Conservation (phyloP, 2,329 filamentous ascomycete species). For the Ciborinia camelliae region DNA sequence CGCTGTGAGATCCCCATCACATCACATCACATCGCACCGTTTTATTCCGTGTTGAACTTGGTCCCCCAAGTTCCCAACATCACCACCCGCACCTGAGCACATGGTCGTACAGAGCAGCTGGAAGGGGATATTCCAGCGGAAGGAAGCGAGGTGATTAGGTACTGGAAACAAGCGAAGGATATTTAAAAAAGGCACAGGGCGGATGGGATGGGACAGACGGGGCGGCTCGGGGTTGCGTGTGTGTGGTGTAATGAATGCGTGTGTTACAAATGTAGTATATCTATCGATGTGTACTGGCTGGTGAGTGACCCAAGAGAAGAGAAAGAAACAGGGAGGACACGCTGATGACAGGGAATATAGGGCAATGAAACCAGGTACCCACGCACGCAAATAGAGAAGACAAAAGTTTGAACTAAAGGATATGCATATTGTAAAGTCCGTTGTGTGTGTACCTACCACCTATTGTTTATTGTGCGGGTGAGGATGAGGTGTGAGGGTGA, state of each 20-base stretch:
- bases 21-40: constrained; percentile 18
- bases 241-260: not conserved
- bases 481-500: not conserved
- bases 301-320: constrained; percentile 15
- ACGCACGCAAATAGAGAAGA: constrained; percentile 1
- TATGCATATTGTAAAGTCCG: constrained; percentile 10
- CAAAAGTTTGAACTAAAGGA: not conserved
- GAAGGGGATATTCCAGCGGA: not conserved
- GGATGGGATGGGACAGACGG: constrained; percentile 3
- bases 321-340: constrained; percentile 6
- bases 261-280: not conserved
- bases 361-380: constrained; percentile 14
- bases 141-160: not conserved
- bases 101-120: constrained; percentile 14
- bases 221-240: constrained; percentile 7
- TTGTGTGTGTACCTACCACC: too few species aligned
- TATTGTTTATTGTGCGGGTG: not conserved
- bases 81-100: constrained; percentile 7
- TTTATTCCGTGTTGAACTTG: constrained; percentile 9
- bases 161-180: constrained; percentile 6
- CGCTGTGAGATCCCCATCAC: constrained; percentile 1
- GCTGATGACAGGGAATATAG: constrained; percentile 16
- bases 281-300: not conserved
- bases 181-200: constrained; percentile 4
- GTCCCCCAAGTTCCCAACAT: not conserved